These are phyloP conservation scores for Blastobotrys proliferans DNA, from an alignment of 1,139 yeast genomes.

Conservation along the genomic window DNA sequence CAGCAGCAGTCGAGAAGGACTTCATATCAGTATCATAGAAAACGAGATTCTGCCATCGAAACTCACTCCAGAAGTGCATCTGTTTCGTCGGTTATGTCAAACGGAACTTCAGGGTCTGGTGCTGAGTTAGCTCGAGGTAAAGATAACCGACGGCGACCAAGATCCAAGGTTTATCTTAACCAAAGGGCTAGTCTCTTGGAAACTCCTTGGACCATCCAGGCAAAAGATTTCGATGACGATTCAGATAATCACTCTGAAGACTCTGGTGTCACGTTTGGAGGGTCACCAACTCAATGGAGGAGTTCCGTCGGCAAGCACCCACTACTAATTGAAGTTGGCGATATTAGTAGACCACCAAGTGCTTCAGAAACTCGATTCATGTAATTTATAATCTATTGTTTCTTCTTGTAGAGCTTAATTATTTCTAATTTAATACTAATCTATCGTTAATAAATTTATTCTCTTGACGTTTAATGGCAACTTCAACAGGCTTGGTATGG, in stretches of 20 bases:
- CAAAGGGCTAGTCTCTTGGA: slow-evolving; percentile 14
- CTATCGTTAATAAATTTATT: slow-evolving; percentile 13
- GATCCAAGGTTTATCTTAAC: slow-evolving; percentile 14
- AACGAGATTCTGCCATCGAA: slow-evolving; percentile 14
- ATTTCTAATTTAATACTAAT: slow-evolving; percentile 10
- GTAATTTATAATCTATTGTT: not conserved
- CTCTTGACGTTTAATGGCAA: slow-evolving; percentile 6
- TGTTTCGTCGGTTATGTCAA: slow-evolving; percentile 4
- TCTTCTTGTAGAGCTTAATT: not conserved
- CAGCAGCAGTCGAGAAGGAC: too few relatives aligned
- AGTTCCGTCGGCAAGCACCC: slow-evolving; percentile 12
- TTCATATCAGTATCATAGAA: not conserved
- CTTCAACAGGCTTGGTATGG: slow-evolving; percentile 3
- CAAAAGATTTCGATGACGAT: slow-evolving; percentile 6
- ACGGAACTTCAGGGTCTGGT: slow-evolving; percentile 12
- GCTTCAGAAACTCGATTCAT: slow-evolving; percentile 9
- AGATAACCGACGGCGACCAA: slow-evolving; percentile 14
- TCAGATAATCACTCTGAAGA: slow-evolving; percentile 9
- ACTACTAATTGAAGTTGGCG: slow-evolving; percentile 15
- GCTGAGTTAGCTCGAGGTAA: slow-evolving; percentile 15
- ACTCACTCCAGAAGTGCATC: slow-evolving; percentile 11
- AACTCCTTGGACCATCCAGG: slow-evolving; percentile 14
- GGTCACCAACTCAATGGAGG: slow-evolving; percentile 9
- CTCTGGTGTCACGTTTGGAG: slow-evolving; percentile 14
- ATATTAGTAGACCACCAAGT: slow-evolving; percentile 10